A percentile compares a stretch with the other conserved stretches of the same genome.
Conservation (phyloP, 345 rosid genomes). For the Microcos paniculata region DNA sequence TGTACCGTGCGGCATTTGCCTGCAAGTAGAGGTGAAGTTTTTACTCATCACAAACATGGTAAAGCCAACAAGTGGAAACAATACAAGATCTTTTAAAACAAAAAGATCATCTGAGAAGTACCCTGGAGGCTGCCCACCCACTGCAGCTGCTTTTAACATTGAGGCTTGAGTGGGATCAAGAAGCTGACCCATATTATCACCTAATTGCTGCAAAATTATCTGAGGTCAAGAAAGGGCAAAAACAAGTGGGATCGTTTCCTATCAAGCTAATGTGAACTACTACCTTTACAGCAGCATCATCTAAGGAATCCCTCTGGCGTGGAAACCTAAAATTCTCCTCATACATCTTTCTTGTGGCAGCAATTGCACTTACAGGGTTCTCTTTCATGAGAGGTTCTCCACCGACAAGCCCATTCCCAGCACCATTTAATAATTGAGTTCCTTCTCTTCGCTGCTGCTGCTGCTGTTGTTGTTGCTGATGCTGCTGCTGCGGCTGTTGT, state of each 20-base stretch:
- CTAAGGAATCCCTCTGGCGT: constrained; percentile 46
- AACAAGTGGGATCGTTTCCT: background rate
- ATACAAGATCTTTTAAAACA: background rate
- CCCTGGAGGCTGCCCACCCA: constrained; percentile 50
- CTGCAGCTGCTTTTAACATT: constrained; percentile 42
- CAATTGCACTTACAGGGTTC: constrained; percentile 38
- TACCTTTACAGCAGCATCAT: constrained; percentile 50
- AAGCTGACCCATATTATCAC: constrained; percentile 46
- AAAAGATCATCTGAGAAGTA: constrained; percentile 20
- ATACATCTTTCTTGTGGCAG: constrained; percentile 43
- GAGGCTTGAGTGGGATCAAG: constrained; percentile 46
- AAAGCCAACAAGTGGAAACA: constrained; percentile 9
- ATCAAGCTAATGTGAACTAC: background rate
- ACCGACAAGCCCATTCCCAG: constrained; percentile 25
- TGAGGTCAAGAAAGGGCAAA: constrained; percentile 7
- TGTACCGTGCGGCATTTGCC: constrained; percentile 42
- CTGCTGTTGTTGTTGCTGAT: constrained; percentile 42
- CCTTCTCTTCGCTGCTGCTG: constrained; percentile 43
- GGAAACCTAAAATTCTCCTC: constrained; percentile 60
- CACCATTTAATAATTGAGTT: constrained; percentile 31
- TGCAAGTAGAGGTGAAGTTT: constrained; percentile 14
- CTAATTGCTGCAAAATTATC: constrained; percentile 36
- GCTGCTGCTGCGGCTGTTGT: constrained; percentile 48
- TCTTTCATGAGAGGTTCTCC: constrained; percentile 40
- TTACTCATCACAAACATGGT: background rate